Evolutionary conservation across 2,329 filamentous ascomycete genomes (phyloP).

Genomic region (Coleophoma crateriformis): DNA sequence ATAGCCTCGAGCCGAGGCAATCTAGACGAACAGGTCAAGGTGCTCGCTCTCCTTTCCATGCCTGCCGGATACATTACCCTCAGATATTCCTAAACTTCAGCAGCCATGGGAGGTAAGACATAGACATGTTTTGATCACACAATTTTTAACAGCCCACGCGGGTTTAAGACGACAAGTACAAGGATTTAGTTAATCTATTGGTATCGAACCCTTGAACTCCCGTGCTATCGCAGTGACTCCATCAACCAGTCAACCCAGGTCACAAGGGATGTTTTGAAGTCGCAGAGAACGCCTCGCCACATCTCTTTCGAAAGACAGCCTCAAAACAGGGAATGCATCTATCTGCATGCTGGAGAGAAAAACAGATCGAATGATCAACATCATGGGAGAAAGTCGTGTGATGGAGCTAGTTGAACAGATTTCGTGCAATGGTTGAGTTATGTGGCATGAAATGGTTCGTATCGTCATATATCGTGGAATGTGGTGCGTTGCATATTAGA

Average conservation of each 20-base stretch:
- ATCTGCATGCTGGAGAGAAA: not conserved
- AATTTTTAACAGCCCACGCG: too few species aligned
- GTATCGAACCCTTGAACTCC: not conserved
- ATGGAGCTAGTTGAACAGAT: not conserved
- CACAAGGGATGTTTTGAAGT: not conserved
- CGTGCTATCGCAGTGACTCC: not conserved
- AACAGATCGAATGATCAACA: not conserved
- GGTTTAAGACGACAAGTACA: too few species aligned
- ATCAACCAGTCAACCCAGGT: not conserved
- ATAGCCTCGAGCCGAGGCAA: too few species aligned
- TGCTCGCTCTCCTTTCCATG: too few species aligned
- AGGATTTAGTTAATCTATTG: not conserved
- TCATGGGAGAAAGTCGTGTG: not conserved
- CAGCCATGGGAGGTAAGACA: too few species aligned
- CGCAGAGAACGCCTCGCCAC: not conserved
- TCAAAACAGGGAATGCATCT: not conserved
- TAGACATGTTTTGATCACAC: too few species aligned
- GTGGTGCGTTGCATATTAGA: conserved; percentile 1
- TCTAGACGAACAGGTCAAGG: too few species aligned
- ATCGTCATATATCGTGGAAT: conserved; percentile 3
- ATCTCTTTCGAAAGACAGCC: not conserved
- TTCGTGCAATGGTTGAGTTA: not conserved
- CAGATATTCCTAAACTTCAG: too few species aligned
- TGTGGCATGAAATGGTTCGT: conserved; percentile 1
- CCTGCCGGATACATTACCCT: too few species aligned